Base-by-base conservation (phyloP, 495 filamentous ascomycete genomes). In the Glonium stellatum region DNA sequence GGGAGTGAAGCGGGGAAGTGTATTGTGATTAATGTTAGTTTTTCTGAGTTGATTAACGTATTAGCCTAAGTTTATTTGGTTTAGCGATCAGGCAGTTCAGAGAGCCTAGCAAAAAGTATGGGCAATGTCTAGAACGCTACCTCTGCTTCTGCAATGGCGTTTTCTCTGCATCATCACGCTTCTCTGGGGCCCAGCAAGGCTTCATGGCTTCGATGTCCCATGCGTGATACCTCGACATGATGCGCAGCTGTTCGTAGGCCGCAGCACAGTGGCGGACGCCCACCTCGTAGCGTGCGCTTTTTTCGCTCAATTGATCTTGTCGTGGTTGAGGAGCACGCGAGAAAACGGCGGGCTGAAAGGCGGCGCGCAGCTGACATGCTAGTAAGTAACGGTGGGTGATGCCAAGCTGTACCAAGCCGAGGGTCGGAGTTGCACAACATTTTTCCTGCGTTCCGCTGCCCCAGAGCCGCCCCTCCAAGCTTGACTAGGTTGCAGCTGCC, bases 1-100 rank as follows among this genome's bases (percentile, higher is more conserved):
- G 13, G 59, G 35, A 6, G 59, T 62, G 42, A 62, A 62, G 53
- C 53, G 47, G 5, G 41, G 34, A 31, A 31, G 4, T 19, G 46
- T 34, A 5, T 36, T 15, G 15, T 37, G 46, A 51, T 15, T 42
- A 10, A 27, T 42, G 19, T 39, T 41, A 21, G 27, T 15, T n/a
- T 27, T 13, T 9, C 48, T 51, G 1, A 11, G 5, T 6, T 25
- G 21, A 18, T 48, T 15, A 10, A 27, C n/a, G 10, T 2, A 22
- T 51, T 31, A 48, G 21, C 34, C 18, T 25, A 18, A 4, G 55
- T 57, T 15, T 48, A 42, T 15, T 15, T 35, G 49, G 58, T 25
- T 54, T 34, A 22, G 44, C 13, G 18, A 48, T 8, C 44, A 48
- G 44, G 44, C 27, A 31, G 27, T 31, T 6, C 2, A 31, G 6